Base-by-base conservation (phyloP, 306 rosid genomes). In the Lathyrus oleraceus region DNA sequence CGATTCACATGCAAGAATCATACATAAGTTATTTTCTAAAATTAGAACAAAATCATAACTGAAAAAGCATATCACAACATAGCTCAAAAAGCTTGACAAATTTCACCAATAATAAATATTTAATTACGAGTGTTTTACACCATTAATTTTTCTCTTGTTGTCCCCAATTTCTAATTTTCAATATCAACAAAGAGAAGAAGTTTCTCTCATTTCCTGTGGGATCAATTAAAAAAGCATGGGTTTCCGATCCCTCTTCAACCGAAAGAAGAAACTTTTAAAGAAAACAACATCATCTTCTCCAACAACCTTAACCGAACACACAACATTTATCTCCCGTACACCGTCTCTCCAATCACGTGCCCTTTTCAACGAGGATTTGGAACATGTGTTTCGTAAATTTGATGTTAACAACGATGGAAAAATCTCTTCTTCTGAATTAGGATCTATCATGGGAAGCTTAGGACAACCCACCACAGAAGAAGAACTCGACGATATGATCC, bases 351-450 rank as follows among this genome's bases (percentile, higher is more conserved):
- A 43, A 9, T 25, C 79, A 1, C 80, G 73, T 1, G 74, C 73
- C 1, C 81, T 84, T 49, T 65, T 88, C 20, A 82, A 51, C 0
- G 87, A 78, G 5, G 97, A 94, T 16, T 80, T 94, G 2, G 88
- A 87, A 15, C 79, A 88, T 28, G 96, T 94, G 0, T 94, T 94
- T 84, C 78, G 64, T 68, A 90, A 78, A 75, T 90, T 94, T 47
- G 98, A 94, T 56, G 96, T 81, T 1, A 94, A 94, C 27, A 96
- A 94, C 10, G 97, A 94, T 66, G 98, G 95, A 2, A 87, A 79
- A 86, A 94, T 94, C 88, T 94, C 89, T 13, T 36, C 90, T 3
- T 79, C 90, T 0, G 98, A 94, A 38, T 84, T 94, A 2, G 94
- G 92, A n/a, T 78, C 96, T 16, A 90, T 93, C 13, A 71, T 90